phyloP scores from a whole-genome alignment of 805 yeast genomes.

The Danielozyma ontarioensis region DNA sequence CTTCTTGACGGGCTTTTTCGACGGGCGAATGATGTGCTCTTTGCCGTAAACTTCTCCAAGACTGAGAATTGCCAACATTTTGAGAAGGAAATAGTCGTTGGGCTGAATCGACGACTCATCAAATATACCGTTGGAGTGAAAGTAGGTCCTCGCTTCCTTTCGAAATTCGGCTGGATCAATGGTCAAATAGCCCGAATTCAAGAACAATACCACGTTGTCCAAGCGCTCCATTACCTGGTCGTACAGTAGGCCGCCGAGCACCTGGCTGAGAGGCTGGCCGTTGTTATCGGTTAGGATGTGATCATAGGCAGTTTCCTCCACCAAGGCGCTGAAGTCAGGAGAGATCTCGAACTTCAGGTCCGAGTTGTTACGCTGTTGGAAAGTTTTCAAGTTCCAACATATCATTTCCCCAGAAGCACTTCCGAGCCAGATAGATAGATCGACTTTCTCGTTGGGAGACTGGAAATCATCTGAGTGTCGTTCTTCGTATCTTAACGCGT shows the following conservation, averaged over 20 bases:
- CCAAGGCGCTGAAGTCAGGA: slow-evolving; percentile 18
- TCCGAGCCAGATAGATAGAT: slow-evolving; percentile 16
- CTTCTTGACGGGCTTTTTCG: background rate
- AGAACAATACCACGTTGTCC: slow-evolving; percentile 12
- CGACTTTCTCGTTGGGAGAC: slow-evolving; percentile 1
- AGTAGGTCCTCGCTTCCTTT: slow-evolving; percentile 8
- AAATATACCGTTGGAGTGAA: slow-evolving; percentile 6
- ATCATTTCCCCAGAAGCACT: slow-evolving; percentile 22
- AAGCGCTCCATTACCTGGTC: slow-evolving; percentile 3
- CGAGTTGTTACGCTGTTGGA: slow-evolving; percentile 3
- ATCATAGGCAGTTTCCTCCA: slow-evolving; percentile 20
- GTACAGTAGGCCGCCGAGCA: slow-evolving; percentile 1
- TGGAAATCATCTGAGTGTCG: too few species aligned
- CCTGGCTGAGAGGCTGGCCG: background rate
- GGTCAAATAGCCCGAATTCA: slow-evolving; percentile 21
- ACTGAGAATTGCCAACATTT: slow-evolving; percentile 16
- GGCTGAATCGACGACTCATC: background rate
- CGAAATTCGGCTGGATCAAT: slow-evolving; percentile 16
- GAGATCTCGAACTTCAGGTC: slow-evolving; percentile 7
- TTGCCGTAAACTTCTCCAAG: slow-evolving; percentile 17
- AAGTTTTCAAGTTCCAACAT: slow-evolving; percentile 19
- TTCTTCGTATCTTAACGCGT: slow-evolving; percentile 1
- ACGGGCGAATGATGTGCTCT: slow-evolving; percentile 5
- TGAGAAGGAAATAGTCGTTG: slow-evolving; percentile 12
- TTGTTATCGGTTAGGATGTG: slow-evolving; percentile 3